Base-by-base conservation (phyloP, 106 monocot species). In the Gastrodia elata region DNA sequence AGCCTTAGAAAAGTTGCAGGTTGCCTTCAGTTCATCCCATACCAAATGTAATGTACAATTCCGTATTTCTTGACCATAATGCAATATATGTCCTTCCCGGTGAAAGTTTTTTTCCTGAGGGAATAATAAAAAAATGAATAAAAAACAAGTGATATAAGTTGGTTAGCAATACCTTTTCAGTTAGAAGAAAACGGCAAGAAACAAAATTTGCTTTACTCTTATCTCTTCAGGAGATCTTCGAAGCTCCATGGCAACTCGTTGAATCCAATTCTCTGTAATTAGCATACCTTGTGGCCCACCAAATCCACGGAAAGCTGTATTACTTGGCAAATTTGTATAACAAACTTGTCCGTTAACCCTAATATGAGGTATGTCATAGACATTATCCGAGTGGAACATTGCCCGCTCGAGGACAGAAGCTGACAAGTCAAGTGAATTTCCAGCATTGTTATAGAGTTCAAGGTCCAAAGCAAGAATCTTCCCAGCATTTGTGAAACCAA, bases 261-360 rank as follows among this genome's bases (percentile, higher is more conserved):
- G 90, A 71, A 98, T 81, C 98, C 98, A 98, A 65, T 98, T 93
- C 76, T 98, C 98, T 72, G 91, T 68, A 82, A 98, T 87, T 40
- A 98, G 67, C 93, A 91, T 89, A 22, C 88, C 98, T 76, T 98
- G 98, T 28, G 98, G 98, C 32, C 91, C 98, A 71, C 98, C 98
- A 85, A 98, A 98, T 68, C 98, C 98, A 24, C 98, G 80, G 68
- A 98, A 98, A 75, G 98, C 98, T 27, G 98, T 98, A 49, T 98
- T 88, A 75, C 93, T 98, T 30, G 98, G 91, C 18, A 91, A 87
- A 79, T 98, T 98, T 13, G 98, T 98, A 77, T 74, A 88, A 64
- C 98, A 98, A 41, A 93, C 88, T 75, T 82, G 71, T 35, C 98
- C 98, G 55, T 22, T 82, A 67, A 98, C 73, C 72, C 84, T 88